Percentiles rank a stretch among this genome's conserved stretches.
Conservation (phyloP, 1,284 basidiomycete species). For the Leccinum griseonigrum region DNA sequence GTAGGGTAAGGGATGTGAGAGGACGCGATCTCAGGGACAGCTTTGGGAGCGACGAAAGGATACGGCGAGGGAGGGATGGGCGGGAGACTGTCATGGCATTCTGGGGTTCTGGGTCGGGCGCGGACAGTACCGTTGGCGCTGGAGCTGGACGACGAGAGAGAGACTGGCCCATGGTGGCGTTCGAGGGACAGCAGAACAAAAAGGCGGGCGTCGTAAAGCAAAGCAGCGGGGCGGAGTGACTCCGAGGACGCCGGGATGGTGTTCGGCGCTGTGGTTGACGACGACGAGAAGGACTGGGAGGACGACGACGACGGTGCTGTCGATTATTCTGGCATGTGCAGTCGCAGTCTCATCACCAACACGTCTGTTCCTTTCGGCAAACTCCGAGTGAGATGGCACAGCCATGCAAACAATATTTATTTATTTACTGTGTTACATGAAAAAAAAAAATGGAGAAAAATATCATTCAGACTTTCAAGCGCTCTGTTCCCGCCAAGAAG, state of each 20-base stretch:
- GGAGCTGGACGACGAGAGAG: constrained; percentile 23
- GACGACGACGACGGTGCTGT: constrained; percentile 5
- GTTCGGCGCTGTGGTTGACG: constrained; percentile 17
- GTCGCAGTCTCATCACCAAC: constrained; percentile 27
- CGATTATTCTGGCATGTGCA: constrained; percentile 26
- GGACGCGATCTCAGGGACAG: constrained; percentile 24
- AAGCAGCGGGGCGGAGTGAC: not conserved
- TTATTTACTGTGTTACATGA: constrained; percentile 10
- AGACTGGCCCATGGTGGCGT: constrained; percentile 28
- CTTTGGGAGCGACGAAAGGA: constrained; percentile 28
- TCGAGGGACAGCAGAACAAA: constrained; percentile 2
- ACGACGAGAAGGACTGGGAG: constrained; percentile 1
- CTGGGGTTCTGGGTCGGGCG: constrained; percentile 4
- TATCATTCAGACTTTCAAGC: not conserved
- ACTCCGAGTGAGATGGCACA: constrained; percentile 16
- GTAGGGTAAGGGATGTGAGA: constrained; percentile 21
- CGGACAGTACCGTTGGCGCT: constrained; percentile 4
- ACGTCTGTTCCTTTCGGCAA: constrained; percentile 21
- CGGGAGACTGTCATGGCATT: constrained; percentile 4
- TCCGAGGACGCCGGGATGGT: constrained; percentile 7
- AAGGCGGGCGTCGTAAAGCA: not conserved
- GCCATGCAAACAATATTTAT: constrained; percentile 14
- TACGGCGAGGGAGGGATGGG: constrained; percentile 27
- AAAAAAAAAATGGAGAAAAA: constrained; percentile 10
- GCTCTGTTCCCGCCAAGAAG: constrained; percentile 38